Conservation (phyloP, 2,329 filamentous ascomycete species). For the Stemphylium lycopersici region DNA sequence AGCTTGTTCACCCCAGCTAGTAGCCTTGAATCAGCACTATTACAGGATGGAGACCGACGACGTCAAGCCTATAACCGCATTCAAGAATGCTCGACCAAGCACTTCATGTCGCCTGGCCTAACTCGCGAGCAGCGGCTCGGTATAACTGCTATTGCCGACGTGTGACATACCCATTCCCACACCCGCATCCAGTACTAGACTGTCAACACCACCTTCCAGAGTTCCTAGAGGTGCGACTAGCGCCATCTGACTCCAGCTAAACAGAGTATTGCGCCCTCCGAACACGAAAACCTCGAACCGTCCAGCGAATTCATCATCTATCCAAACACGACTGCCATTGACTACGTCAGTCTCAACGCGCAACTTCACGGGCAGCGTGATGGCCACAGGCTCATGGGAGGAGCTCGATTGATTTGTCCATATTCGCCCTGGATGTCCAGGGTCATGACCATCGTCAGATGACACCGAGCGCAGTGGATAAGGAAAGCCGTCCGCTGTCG, state of each 20-base stretch:
- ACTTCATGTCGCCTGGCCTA: not conserved
- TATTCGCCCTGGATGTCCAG: constrained; percentile 58
- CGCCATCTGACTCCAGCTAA: constrained; percentile 64
- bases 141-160: not conserved
- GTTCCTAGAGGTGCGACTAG: constrained; percentile 58
- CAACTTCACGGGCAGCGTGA: constrained; percentile 46
- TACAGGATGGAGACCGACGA: too few relatives aligned
- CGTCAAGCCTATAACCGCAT: too few relatives aligned
- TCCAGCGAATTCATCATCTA: constrained; percentile 55
- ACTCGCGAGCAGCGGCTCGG: not conserved
- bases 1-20: too few relatives aligned
- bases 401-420: constrained; percentile 59
- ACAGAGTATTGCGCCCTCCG: constrained; percentile 58
- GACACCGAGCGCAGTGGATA: constrained; percentile 59
- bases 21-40: too few relatives aligned
- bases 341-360: constrained; percentile 54
- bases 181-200: constrained; percentile 11
- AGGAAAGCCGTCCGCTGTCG: constrained; percentile 43
- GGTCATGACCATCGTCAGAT: constrained; percentile 54
- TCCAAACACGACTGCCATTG: constrained; percentile 58
- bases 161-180: not conserved
- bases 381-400: constrained; percentile 50
- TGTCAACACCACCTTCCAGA: constrained; percentile 38
- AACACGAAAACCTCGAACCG: constrained; percentile 63
- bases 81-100: too few relatives aligned